Evolutionary conservation across 2,329 filamentous ascomycete species (phyloP), one percentile per base, ranked within the genome.

Genomic region (Botrytis paeoniae): DNA sequence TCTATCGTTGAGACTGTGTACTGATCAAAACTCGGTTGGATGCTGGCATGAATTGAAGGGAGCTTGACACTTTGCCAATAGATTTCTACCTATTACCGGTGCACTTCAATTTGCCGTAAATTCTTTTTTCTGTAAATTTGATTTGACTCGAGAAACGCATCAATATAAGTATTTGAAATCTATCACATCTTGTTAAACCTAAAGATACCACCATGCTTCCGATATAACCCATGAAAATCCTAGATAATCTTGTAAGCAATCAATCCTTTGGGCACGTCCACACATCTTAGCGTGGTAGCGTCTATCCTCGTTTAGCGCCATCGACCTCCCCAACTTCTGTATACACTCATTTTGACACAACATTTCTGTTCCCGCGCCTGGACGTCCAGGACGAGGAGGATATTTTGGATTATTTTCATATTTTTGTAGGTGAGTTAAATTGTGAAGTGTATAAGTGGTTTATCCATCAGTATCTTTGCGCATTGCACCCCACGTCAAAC

Each of bases 401-500:
- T 72, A 41, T 61, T 72, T 59, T 60, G 70, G 62, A 69, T 69
- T 71, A 29, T 72, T 72, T 68, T 72, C 48, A 72, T 72, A 72
- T 72, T 69, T 57, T 51, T 72, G 41, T 69, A 72, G 63, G 70
- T 72, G 41, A 72, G 70, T 72, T 7, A 32, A 25, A 45, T 51
- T 57, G 29, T 61, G 37, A 48, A 43, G 39, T 32, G 10, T 69
- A 5, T 51, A 10, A 32, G 14, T 45, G 63, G 3, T 39, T 69
- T 41, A 22, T 71, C 25, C 41, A 43, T n/a, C 60, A 45, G 29
- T 69, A 41, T 72, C 20, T 51, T 72, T 65, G 70, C 70, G 51
- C 71, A 74, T 65, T 35, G 45, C 70, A 76, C 72, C 77, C 77
- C 77, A 76, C 75, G 75, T 76, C 75, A 66, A 74, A 66, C 63